phyloP scores from a whole-genome alignment of 306 rosid genomes.

The Trichosanthes truncata region DNA sequence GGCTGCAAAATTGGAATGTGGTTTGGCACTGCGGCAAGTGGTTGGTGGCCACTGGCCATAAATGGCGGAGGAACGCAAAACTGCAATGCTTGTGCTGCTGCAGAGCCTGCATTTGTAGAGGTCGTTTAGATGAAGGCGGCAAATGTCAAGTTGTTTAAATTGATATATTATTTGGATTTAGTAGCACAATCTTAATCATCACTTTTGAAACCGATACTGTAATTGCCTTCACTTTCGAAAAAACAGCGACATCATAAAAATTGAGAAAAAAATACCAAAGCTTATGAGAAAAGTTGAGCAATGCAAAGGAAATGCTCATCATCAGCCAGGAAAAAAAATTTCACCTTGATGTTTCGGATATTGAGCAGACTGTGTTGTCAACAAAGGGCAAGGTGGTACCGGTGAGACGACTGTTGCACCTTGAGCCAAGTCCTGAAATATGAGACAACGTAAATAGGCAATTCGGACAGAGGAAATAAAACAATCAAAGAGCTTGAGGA shows the following conservation, averaged over 20 bases:
- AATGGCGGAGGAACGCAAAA: constrained; percentile 43
- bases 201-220: neutral
- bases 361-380: constrained; percentile 45
- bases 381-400: constrained; percentile 42
- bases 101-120: constrained; percentile 34
- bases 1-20: constrained; percentile 53
- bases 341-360: constrained; percentile 80
- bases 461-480: neutral
- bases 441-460: constrained; percentile 13
- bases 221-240: neutral
- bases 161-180: neutral
- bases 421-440: constrained; percentile 63
- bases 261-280: neutral
- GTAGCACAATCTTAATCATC: neutral
- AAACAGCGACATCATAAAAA: neutral
- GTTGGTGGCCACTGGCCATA: constrained; percentile 42
- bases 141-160: neutral
- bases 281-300: neutral
- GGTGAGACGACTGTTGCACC: constrained; percentile 49
- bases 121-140: neutral
- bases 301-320: neutral
- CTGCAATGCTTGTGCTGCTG: constrained; percentile 51
- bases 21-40: constrained; percentile 44
- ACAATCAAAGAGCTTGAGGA: neutral
- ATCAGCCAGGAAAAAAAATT: neutral